Evolutionary conservation across 805 yeast species (phyloP), one percentile per base, ranked within the genome.

Genomic region (Myxozyma geophila): DNA sequence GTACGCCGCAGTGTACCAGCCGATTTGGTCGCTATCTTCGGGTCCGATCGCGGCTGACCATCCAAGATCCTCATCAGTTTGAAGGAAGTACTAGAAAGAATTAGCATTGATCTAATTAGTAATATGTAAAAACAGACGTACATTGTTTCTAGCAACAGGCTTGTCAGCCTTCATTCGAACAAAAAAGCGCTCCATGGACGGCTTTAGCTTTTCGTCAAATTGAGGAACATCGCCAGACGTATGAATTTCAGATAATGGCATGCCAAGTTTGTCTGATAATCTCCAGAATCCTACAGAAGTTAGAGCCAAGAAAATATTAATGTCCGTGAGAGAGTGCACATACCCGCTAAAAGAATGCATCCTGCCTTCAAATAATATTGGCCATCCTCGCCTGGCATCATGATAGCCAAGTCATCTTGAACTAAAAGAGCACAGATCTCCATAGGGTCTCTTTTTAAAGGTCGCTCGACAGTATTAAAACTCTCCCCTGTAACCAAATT

Each of bases 221-320:
- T 86, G 83, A 12, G 90, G 90, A 44, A 87, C 90, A 69, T 85
- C 87, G 35, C 89, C 90, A 50, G 82, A 76, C 9, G 87, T 83
- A 72, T 87, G 91, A 65, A 87, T 86, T 28, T 79, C 80, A 46
- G 81, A 76, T 50, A 87, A 74, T 17, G 88, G 85, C 74, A 82
- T 74, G 60, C 83, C 80, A 39, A 82, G 71, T 72, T 87, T 87
- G 70, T 87, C 90, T 58, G 75, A 79, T 48, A 87, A 79, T 71
- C 89, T 78, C 90, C 90, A 87, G 73, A 86, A 87, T 35, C 74
- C 67, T 62, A 21, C 13, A 19, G 7, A 15, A 3, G 15, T 19
- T 13, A 49, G 9, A 28, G 5, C 28, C 2, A 13, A n/a, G 3
- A n/a, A n/a, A 21, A 9, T 13, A 19, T 10, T 5, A 52, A 15